A percentile compares a stretch with the other conserved stretches of the same genome.
Conservation (phyloP, 1,139 yeast species). For the Geotrichum bryndzae region DNA sequence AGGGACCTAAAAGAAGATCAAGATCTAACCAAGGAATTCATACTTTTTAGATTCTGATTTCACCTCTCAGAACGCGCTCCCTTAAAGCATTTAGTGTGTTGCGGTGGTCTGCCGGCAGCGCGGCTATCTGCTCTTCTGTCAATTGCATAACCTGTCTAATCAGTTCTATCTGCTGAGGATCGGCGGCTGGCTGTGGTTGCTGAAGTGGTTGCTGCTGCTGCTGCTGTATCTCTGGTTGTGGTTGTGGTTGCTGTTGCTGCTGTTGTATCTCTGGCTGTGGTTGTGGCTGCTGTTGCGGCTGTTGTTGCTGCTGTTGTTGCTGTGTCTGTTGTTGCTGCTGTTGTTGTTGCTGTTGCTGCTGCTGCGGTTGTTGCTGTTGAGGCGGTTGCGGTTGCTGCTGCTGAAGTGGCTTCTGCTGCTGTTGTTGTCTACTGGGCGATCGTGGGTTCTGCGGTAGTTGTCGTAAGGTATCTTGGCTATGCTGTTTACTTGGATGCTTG, state of each 20-base stretch:
- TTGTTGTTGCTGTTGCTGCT: not conserved
- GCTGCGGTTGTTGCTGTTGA: not conserved
- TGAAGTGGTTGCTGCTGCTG: conserved; percentile 15
- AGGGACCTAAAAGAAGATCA: not conserved
- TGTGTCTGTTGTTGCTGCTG: not conserved
- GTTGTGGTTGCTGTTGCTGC: conserved; percentile 13
- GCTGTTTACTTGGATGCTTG: not conserved
- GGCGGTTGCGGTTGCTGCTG: conserved; percentile 21
- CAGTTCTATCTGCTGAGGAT: conserved; percentile 34
- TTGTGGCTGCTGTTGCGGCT: conserved; percentile 21
- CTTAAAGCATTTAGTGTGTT: conserved; percentile 29
- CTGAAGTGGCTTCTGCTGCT: conserved; percentile 25
- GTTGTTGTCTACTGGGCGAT: conserved; percentile 19
- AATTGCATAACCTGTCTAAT: conserved; percentile 49
- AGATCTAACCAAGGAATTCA: not conserved
- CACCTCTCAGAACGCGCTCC: conserved; percentile 30
- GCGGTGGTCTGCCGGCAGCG: conserved; percentile 55
- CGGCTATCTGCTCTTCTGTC: conserved; percentile 56
- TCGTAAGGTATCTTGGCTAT: not conserved
- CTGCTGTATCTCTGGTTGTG: conserved; percentile 13
- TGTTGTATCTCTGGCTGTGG: conserved; percentile 10
- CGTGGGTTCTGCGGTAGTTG: conserved; percentile 27
- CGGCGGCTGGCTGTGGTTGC: conserved; percentile 6
- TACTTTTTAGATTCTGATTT: conserved; percentile 21
- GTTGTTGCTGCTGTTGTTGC: conserved; percentile 10